Base-by-base conservation (phyloP, 192 early-diverging fungal species). In the Paraglomus occultum region DNA sequence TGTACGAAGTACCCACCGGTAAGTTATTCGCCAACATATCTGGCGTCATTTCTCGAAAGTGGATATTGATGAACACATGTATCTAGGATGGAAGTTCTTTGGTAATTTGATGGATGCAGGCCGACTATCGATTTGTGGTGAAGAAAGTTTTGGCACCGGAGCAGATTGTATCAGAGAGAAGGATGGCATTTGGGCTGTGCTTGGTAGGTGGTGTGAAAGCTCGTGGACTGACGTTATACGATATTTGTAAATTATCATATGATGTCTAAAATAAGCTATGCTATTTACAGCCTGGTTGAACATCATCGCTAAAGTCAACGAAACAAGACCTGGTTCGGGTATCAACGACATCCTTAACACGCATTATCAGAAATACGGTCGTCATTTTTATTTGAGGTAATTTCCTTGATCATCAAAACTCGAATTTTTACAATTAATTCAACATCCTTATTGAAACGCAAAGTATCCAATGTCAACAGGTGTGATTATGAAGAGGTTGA, bases 121-220 rank as follows among this genome's bases (percentile, higher is more conserved):
- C 15, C 83, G 91, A 51, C 82, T 94, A 67, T 94, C 93, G 1
- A 94, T 99, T 67, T 99, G 97, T 73, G 97, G 97, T 60, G 97
- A 99, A 73, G 97, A 99, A 80, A 92, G 90, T 6, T 99, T 99
- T 78, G 97, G 97, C 59, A 99, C 97, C 12, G 97, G 97, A 60
- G 96, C 95, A 0, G 95, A 97, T 79, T 95, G 97, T 65, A 96
- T 99, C 61, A 94, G 97, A 60, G 97, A 99, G 75, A 99, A 99
- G 83, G 97, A 99, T 80, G 97, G 97, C 53, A 78, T 99, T 60
- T 99, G 97, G 97, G 97, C 97, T 22, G 79, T 97, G 54, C 75
- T 98, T 40, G 87, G 89, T 90, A 76, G 57, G 75, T 57, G 43
- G 31, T 64, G 62, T 72, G 51, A 64, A 10, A 0, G 0, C 15